Base-by-base conservation (phyloP, 106 monocot genomes). In the Allium cepa region DNA sequence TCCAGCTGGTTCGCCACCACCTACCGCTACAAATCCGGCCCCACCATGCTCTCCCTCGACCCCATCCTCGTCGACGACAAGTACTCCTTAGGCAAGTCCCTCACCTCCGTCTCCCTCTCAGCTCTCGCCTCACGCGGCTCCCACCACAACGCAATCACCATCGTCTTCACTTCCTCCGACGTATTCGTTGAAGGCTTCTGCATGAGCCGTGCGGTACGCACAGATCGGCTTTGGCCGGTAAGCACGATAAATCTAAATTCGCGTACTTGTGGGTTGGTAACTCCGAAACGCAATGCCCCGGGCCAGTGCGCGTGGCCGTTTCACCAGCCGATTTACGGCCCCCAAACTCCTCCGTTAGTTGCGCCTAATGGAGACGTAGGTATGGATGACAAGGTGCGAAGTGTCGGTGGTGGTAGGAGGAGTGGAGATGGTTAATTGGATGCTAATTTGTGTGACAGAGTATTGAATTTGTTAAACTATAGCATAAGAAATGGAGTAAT, bases 101-200 rank as follows among this genome's bases (percentile, higher is more conserved):
- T 91, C 18, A 71, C 55, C 26, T 52, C 49, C 49, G 60, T 45
- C 26, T 61, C 73, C 13, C 69, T 84, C 47, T 8, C 50, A 11
- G 14, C 22, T 14, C 74, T 84, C 53, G 80, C 80, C 8, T 59
- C 36, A 55, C 70, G 57, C 13, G 76, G 70, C 17, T 59, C 59
- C 70, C 57, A 70, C 47, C 7, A 28, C 16, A 59, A 67, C 9
- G 72, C 78, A 14, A 49, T 91, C 17, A 59, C 64, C 36, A 48
- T 80, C 36, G 82, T 93, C 3, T 71, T 93, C 63, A 92, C 92
- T 11, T 69, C 88, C 7, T 47, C 58, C 13, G 85, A 88, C 71
- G 88, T 92, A 26, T 53, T 71, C 46, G 83, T 88, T 36, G 76
- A 78, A 18, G 85, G 88, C 10, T 93, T 93, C 82, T 88, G 88